Percentiles rank a stretch among this genome's conserved stretches.
These are phyloP conservation scores for Calcarisporium arbuscula DNA, from an alignment of 2,329 filamentous ascomycete species.

Conservation along the genomic window DNA sequence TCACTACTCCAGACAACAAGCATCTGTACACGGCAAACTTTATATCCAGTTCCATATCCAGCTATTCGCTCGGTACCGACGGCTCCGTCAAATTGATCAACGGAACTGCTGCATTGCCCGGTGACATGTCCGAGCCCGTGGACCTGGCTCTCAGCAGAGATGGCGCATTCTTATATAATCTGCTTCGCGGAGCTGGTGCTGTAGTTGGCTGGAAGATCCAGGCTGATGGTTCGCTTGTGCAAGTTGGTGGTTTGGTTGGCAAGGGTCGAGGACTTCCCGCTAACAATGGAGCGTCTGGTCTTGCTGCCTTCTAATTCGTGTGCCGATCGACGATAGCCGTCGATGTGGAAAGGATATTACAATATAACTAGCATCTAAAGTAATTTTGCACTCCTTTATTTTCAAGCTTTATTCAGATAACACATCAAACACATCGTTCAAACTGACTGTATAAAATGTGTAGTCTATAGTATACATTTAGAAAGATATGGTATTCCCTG, in stretches of 20 bases:
- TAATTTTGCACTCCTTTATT: too few relatives aligned
- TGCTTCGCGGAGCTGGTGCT: constrained; percentile 14
- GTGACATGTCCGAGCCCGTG: constrained; percentile 12
- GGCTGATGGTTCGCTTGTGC: constrained; percentile 12
- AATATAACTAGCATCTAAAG: too few relatives aligned
- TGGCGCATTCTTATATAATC: constrained; percentile 13
- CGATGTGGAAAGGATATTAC: too few relatives aligned
- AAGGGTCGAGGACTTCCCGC: constrained; percentile 10
- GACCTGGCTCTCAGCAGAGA: constrained; percentile 14
- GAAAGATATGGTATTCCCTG: too few relatives aligned
- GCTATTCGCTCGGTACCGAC: constrained; percentile 10
- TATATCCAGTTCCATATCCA: constrained; percentile 14
- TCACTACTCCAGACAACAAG: constrained; percentile 12
- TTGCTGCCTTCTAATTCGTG: constrained; percentile 10
- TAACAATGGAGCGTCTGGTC: constrained; percentile 10
- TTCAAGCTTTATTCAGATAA: too few relatives aligned
- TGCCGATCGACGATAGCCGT: too few relatives aligned
- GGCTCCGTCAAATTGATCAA: constrained; percentile 11
- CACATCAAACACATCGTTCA: too few relatives aligned
- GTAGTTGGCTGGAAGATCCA: constrained; percentile 13
- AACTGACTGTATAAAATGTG: too few relatives aligned
- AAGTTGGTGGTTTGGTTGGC: constrained; percentile 12
- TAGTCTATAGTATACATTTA: too few relatives aligned
- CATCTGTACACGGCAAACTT: constrained; percentile 15
- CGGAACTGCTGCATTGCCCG: constrained; percentile 12